Percentiles rank a stretch among this genome's conserved stretches.
phyloP scores from a whole-genome alignment of 2,329 filamentous ascomycete genomes.

The Immersiporthe knoxdaviesiana region DNA sequence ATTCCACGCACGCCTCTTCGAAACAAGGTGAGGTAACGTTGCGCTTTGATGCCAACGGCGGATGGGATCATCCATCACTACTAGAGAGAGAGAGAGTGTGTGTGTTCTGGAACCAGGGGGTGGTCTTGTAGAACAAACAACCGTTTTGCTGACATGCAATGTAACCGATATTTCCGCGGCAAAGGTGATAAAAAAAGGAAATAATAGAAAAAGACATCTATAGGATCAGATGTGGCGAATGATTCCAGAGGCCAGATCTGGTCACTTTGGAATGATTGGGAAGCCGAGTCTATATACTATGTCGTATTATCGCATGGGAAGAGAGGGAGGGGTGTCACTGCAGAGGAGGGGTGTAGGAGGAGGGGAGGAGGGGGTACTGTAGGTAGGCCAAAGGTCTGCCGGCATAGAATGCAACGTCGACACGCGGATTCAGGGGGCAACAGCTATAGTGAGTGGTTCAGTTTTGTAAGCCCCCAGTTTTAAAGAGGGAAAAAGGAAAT shows the following conservation, averaged over 20 bases:
- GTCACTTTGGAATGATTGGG: not conserved
- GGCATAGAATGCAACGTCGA: conserved; percentile 17
- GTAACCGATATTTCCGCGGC: not conserved
- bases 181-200: not conserved
- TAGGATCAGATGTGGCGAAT: not conserved
- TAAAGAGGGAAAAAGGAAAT: too few species aligned
- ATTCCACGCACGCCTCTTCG: not conserved
- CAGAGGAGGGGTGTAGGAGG: too few species aligned
- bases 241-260: not conserved
- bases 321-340: not conserved
- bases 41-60: conserved; percentile 8
- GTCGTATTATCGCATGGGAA: not conserved
- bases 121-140: not conserved
- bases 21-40: conserved; percentile 17
- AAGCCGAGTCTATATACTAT: not conserved
- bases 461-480: too few species aligned
- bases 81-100: not conserved
- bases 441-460: not conserved
- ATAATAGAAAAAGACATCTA: not conserved
- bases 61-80: not conserved
- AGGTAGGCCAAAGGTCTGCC: not conserved
- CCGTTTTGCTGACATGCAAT: not conserved
- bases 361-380: not conserved
- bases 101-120: not conserved
- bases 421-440: conserved; percentile 4